These are phyloP conservation scores for Phytopythium ostracodes DNA, from an alignment of 352 stramenopile species.

Conservation along the genomic window DNA sequence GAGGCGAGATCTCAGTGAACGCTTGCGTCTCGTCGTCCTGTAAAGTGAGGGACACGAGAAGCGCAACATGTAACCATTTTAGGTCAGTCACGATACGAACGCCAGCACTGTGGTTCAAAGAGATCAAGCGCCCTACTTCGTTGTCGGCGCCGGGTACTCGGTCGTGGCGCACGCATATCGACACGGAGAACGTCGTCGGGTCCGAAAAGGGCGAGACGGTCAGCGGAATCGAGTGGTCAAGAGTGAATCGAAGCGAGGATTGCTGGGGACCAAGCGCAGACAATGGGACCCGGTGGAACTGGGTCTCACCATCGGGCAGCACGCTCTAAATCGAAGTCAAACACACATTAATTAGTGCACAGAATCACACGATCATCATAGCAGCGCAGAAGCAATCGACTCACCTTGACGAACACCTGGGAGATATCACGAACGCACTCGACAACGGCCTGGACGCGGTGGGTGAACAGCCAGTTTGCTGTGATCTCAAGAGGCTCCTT, in stretches of 20 bases:
- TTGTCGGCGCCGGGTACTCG: slow-evolving; percentile 18
- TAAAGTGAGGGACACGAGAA: too few relatives aligned
- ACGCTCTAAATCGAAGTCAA: slow-evolving; percentile 16
- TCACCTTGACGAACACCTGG: slow-evolving; percentile 37
- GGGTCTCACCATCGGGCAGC: slow-evolving; percentile 33
- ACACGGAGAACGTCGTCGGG: slow-evolving; percentile 33
- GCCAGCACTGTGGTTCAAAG: too few relatives aligned
- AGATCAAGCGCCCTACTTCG: slow-evolving; percentile 30
- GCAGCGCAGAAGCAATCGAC: not conserved
- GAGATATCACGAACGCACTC: slow-evolving; percentile 27
- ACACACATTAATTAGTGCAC: not conserved
- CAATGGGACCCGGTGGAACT: slow-evolving; percentile 31
- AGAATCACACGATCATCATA: not conserved
- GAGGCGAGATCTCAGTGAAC: slow-evolving; percentile 37
- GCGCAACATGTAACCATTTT: not conserved
- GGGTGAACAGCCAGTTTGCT: slow-evolving; percentile 43
- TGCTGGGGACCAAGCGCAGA: slow-evolving; percentile 10
- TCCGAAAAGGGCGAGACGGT: slow-evolving; percentile 52
- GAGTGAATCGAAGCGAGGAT: slow-evolving; percentile 13
- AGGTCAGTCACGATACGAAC: not conserved
- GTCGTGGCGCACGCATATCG: slow-evolving; percentile 34
- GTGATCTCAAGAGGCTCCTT: slow-evolving; percentile 41
- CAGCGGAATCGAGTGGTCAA: slow-evolving; percentile 35
- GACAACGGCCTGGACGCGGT: slow-evolving; percentile 25
- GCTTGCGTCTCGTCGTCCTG: slow-evolving; percentile 10